Evolutionary conservation across 257 asterid species (phyloP), one percentile per base, ranked within the genome.

Genomic region (Lithospermum erythrorhizon): DNA sequence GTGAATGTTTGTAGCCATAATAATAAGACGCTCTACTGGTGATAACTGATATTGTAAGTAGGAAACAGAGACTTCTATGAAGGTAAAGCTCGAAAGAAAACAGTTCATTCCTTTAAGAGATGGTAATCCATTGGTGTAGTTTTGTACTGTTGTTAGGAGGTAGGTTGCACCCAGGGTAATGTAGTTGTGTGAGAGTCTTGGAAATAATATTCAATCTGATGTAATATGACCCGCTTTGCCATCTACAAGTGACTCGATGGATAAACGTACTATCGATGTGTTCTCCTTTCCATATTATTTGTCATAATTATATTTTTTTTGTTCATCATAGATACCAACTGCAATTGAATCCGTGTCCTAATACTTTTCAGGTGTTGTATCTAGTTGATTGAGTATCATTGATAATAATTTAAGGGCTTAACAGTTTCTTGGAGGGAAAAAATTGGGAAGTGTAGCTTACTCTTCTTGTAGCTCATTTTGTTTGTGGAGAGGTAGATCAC

Each of bases 391-490:
- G 78, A 68, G 73, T 63, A 58, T 62, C 64, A 41, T 5, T 62
- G 55, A 57, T 64, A 69, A 60, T 53, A 53, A 62, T 69, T 63
- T 73, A 66, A 68, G 58, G 79, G 75, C 64, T 75, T 65, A 62
- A 65, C 70, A 74, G 64, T 68, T 68, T 58, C 71, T 64, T 62
- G 55, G 47, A 30, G 74, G 62, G 59, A 78, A 63, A 59, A 74
- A 66, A 58, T 63, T 77, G 68, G 86, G 91, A 70, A 72, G 83
- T 85, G 91, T 77, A 78, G 76, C 65, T 81, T 78, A 94, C 70
- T 80, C 86, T 72, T 73, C 87, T 35, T 86, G 89, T 67, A 81
- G 89, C 75, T 75, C 85, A 35, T 78, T 62, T 87, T 87, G 72
- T 79, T 80, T 82, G 79, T 78, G 69, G 73, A 48, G 73, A 61